Conservation (phyloP, 2,329 filamentous ascomycete genomes). For the Colletotrichum tabaci region DNA sequence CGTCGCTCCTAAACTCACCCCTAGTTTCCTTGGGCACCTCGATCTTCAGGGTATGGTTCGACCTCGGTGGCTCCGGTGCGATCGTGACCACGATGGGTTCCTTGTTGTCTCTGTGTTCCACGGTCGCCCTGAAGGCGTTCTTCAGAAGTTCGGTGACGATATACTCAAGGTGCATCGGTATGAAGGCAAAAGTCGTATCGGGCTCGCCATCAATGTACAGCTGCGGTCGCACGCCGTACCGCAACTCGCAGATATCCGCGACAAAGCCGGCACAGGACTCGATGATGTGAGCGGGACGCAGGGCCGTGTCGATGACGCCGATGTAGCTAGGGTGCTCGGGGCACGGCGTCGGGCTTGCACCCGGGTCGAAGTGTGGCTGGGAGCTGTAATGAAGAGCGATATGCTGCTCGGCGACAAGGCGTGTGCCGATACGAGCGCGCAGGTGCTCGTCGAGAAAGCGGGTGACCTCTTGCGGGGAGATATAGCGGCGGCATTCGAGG, state of each 20-base stretch:
- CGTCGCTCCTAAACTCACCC: slow-evolving; percentile 60
- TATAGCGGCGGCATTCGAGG: slow-evolving; percentile 92
- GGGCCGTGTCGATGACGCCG: slow-evolving; percentile 92
- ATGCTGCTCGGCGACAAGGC: slow-evolving; percentile 96
- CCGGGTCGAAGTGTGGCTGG: slow-evolving; percentile 78
- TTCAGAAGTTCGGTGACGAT: slow-evolving; percentile 97
- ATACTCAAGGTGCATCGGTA: slow-evolving; percentile 97
- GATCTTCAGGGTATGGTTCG: slow-evolving; percentile 53
- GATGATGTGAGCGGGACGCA: slow-evolving; percentile 86
- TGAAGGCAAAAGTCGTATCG: slow-evolving; percentile 90
- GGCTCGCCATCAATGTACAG: slow-evolving; percentile 88
- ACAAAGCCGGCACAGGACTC: slow-evolving; percentile 91
- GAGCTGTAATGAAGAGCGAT: slow-evolving; percentile 85
- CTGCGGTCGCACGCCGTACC: slow-evolving; percentile 89
- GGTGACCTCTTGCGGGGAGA: slow-evolving; percentile 86
- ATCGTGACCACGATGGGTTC: slow-evolving; percentile 95
- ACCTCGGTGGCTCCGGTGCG: slow-evolving; percentile 73
- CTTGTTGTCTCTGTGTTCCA: slow-evolving; percentile 84
- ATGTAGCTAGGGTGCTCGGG: slow-evolving; percentile 79
- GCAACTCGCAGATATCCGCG: slow-evolving; percentile 95
- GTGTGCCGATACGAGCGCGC: slow-evolving; percentile 92
- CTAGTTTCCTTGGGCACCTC: slow-evolving; percentile 55
- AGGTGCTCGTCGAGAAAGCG: slow-evolving; percentile 94
- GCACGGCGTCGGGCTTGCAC: slow-evolving; percentile 64
- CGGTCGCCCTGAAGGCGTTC: slow-evolving; percentile 94